Evolutionary conservation across 345 rosid genomes (phyloP).

Genomic region (Pugionium dolabratum): DNA sequence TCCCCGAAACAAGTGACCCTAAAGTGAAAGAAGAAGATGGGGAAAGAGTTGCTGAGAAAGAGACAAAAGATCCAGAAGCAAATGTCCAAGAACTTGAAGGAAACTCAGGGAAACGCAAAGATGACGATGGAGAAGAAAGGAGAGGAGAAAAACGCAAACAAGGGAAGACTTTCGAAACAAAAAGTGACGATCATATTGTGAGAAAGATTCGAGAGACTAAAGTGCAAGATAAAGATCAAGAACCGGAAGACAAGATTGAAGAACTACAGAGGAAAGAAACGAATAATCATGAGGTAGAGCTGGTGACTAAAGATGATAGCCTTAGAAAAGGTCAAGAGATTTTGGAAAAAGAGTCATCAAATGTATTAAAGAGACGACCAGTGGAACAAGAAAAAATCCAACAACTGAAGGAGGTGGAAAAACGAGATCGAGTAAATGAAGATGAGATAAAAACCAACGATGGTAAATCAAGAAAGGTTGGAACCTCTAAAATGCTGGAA

Average conservation of each 20-base stretch:
- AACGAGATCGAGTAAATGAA: too few relatives aligned
- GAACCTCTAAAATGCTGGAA: too few relatives aligned
- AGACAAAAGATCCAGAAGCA: constrained; percentile 1
- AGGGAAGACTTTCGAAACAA: too few relatives aligned
- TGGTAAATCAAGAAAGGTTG: too few relatives aligned
- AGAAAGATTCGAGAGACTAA: not conserved
- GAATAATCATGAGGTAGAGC: constrained; percentile 5
- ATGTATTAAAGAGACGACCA: constrained; percentile 13
- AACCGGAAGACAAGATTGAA: constrained; percentile 5
- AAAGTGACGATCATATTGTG: too few relatives aligned
- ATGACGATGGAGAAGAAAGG: not conserved
- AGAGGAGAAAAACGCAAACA: constrained; percentile 5
- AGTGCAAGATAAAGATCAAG: constrained; percentile 10
- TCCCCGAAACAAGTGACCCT: not conserved
- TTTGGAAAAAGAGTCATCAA: constrained; percentile 9
- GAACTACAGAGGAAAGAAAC: constrained; percentile 1
- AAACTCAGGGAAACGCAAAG: not conserved
- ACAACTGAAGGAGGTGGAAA: not conserved
- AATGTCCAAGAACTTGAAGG: constrained; percentile 16
- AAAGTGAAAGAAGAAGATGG: not conserved
- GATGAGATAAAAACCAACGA: too few relatives aligned
- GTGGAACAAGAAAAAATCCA: constrained; percentile 18
- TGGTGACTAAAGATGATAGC: too few relatives aligned
- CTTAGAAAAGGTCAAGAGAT: not conserved
- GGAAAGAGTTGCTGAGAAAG: constrained; percentile 1